These are phyloP conservation scores for Amanita thiersii DNA, from an alignment of 768 basidiomycete species.

Conservation along the genomic window DNA sequence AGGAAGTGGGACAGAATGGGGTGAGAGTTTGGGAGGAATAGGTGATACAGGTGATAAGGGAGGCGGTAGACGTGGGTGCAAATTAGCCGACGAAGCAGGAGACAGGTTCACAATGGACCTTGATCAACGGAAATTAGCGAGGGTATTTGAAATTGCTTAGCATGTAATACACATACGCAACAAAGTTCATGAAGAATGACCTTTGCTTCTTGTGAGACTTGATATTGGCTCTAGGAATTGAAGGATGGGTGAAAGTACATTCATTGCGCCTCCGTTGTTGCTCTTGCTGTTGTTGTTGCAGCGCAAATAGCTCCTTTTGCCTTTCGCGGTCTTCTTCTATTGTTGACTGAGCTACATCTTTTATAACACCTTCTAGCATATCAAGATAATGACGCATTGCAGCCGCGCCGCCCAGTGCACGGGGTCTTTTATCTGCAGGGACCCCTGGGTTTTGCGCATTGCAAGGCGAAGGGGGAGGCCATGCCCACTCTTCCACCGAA, in stretches of 20 bases:
- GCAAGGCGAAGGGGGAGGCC: constrained; percentile 8
- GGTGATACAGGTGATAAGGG: constrained; percentile 11
- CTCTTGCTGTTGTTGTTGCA: constrained; percentile 19
- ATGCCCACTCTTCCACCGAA: constrained; percentile 37
- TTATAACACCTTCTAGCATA: constrained; percentile 41
- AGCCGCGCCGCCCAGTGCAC: not conserved
- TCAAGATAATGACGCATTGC: constrained; percentile 23
- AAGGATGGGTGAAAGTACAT: not conserved
- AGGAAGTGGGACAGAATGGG: constrained; percentile 15
- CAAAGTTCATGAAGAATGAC: constrained; percentile 62
- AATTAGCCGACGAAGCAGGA: constrained; percentile 22
- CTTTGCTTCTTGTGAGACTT: constrained; percentile 27
- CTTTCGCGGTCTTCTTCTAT: constrained; percentile 29
- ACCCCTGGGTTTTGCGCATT: constrained; percentile 19
- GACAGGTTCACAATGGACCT: constrained; percentile 23
- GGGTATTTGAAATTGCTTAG: constrained; percentile 5
- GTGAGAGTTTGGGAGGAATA: not conserved
- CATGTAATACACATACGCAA: constrained; percentile 38
- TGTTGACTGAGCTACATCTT: constrained; percentile 43
- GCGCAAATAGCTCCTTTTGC: constrained; percentile 16
- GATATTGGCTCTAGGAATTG: constrained; percentile 4
- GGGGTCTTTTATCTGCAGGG: constrained; percentile 6
- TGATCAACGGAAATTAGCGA: constrained; percentile 3
- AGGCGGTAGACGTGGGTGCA: constrained; percentile 17
- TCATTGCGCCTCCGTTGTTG: constrained; percentile 9